Evolutionary conservation across 2,329 filamentous ascomycete species (phyloP).

Genomic region (Colletotrichum lini): DNA sequence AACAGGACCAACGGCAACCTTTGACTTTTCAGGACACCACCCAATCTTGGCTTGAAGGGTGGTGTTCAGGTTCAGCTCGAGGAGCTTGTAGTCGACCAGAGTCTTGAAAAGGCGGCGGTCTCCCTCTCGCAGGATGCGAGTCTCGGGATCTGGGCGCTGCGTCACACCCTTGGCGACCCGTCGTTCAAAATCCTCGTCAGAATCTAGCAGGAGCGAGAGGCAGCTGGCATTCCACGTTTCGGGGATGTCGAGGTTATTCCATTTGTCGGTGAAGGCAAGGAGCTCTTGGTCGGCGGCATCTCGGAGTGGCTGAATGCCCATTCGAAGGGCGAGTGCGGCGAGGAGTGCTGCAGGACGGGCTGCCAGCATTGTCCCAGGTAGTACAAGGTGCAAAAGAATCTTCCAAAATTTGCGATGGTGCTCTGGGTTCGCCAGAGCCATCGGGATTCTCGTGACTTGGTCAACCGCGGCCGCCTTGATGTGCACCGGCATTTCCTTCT

Average conservation of each 20-base stretch:
- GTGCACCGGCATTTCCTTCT: slow-evolving; percentile 59
- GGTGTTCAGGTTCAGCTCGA: slow-evolving; percentile 62
- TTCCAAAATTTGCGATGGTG: slow-evolving; percentile 61
- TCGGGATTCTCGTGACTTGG: slow-evolving; percentile 59
- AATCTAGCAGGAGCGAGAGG: slow-evolving; percentile 61
- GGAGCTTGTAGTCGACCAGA: slow-evolving; percentile 62
- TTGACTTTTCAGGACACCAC: slow-evolving; percentile 62
- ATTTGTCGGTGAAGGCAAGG: slow-evolving; percentile 56
- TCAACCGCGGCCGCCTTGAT: slow-evolving; percentile 51
- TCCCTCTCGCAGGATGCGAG: slow-evolving; percentile 50
- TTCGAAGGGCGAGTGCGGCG: slow-evolving; percentile 62
- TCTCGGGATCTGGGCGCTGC: slow-evolving; percentile 28
- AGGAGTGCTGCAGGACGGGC: slow-evolving; percentile 61
- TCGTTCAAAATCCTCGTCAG: slow-evolving; percentile 55
- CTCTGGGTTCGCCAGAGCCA: slow-evolving; percentile 55
- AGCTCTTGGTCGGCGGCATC: slow-evolving; percentile 59
- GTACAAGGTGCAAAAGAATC: slow-evolving; percentile 61
- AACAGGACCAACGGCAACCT: slow-evolving; percentile 58
- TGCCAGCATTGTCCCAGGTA: slow-evolving; percentile 63
- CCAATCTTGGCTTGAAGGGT: slow-evolving; percentile 59
- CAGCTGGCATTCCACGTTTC: slow-evolving; percentile 66
- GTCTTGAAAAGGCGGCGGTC: slow-evolving; percentile 60
- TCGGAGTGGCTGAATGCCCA: slow-evolving; percentile 60
- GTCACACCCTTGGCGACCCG: slow-evolving; percentile 47
- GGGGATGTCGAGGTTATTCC: slow-evolving; percentile 63